These are phyloP conservation scores for Neoarthrinium moseri DNA, from an alignment of 2,329 filamentous ascomycete species.

Conservation along the genomic window DNA sequence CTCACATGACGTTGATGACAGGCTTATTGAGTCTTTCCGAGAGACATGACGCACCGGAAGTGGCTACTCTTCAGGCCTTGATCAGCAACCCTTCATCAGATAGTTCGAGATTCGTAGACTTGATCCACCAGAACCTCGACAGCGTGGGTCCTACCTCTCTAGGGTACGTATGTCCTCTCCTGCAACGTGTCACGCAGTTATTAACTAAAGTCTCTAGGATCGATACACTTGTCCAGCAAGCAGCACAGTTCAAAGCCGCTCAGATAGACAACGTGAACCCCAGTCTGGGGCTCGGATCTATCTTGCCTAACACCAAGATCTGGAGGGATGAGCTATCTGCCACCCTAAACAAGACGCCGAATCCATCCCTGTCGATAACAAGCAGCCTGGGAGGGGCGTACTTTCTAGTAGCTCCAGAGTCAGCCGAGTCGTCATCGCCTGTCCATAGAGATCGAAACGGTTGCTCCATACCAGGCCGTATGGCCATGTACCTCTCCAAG, in stretches of 20 bases:
- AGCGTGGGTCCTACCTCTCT: conserved; percentile 47
- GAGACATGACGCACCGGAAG: conserved; percentile 38
- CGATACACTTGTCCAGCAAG: conserved; percentile 52
- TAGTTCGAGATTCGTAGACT: conserved; percentile 43
- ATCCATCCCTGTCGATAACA: conserved; percentile 69
- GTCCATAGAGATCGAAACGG: conserved; percentile 62
- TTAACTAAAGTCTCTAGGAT: conserved; percentile 33
- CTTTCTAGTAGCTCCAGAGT: conserved; percentile 52
- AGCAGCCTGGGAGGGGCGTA: conserved; percentile 70
- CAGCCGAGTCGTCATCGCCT: conserved; percentile 12
- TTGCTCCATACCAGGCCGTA: conserved; percentile 70
- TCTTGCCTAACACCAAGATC: conserved; percentile 62
- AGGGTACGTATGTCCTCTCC: conserved; percentile 36
- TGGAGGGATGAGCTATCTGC: conserved; percentile 65
- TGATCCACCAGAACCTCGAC: conserved; percentile 57
- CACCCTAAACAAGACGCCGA: conserved; percentile 52
- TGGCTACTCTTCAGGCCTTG: conserved; percentile 40
- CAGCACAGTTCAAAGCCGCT: conserved; percentile 36
- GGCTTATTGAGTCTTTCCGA: conserved; percentile 55
- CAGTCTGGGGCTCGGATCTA: no score
- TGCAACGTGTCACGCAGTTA: no score
- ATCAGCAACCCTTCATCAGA: conserved; percentile 43
- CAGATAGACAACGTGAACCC: no score
- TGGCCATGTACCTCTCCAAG: conserved; percentile 67
- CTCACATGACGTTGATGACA: conserved; percentile 50